These are phyloP conservation scores for Epithele typhae DNA, from an alignment of 768 basidiomycete genomes.

Conservation along the genomic window DNA sequence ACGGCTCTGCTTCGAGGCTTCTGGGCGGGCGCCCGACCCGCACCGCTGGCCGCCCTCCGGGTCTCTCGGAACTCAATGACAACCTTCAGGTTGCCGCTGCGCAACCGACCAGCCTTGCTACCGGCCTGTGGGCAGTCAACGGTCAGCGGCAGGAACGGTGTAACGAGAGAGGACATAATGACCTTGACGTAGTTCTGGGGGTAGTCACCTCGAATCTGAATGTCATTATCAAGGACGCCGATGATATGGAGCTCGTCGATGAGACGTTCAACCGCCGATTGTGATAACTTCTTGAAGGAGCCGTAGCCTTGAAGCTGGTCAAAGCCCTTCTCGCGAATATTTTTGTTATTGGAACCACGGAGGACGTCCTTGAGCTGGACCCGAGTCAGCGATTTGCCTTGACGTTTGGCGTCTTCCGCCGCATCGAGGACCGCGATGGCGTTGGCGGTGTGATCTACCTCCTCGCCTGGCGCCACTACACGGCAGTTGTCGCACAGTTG, in stretches of 20 bases:
- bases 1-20: no score
- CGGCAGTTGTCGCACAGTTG: slow-evolving; percentile 83
- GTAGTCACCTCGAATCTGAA: neutral
- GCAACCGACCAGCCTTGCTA: no score
- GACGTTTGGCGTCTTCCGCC: neutral
- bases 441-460: slow-evolving; percentile 24
- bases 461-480: slow-evolving; percentile 25
- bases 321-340: slow-evolving; percentile 43
- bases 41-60: no score
- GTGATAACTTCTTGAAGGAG: slow-evolving; percentile 42
- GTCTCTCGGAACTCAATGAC: no score
- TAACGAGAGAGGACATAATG: neutral
- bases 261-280: slow-evolving; percentile 50
- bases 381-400: slow-evolving; percentile 42
- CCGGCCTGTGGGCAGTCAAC: no score
- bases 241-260: slow-evolving; percentile 12
- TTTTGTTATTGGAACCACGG: slow-evolving; percentile 53
- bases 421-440: slow-evolving; percentile 4
- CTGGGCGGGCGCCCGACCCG: no score
- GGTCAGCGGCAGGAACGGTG: no score
- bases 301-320: slow-evolving; percentile 50
- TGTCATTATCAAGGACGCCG: neutral
- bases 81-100: no score
- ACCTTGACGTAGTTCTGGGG: slow-evolving; percentile 6
- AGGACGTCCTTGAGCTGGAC: slow-evolving; percentile 58